phyloP scores from a whole-genome alignment of 306 rosid species.

The Fagus sylvatica region DNA sequence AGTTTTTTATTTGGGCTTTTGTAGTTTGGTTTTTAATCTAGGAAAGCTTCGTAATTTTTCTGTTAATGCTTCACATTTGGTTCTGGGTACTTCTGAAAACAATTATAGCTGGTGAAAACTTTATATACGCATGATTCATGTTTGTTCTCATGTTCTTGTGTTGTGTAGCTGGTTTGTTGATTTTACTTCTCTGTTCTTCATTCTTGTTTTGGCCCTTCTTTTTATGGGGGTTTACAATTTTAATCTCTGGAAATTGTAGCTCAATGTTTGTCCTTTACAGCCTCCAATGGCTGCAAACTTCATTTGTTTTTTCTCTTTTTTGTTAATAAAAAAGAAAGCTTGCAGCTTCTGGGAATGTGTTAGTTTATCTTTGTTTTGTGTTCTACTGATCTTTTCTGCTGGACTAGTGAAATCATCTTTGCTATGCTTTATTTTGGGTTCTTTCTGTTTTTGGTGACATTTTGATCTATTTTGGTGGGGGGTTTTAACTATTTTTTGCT shows the following conservation, averaged over 20 bases:
- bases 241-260: neutral
- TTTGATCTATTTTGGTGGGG: conserved; percentile 11
- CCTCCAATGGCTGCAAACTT: neutral
- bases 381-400: neutral
- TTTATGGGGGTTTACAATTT: neutral
- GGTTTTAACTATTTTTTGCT: conserved; percentile 13
- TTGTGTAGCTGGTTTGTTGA: neutral
- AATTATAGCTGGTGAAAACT: neutral
- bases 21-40: neutral
- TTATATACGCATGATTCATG: neutral
- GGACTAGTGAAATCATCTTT: neutral
- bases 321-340: too few relatives aligned
- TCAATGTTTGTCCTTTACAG: conserved; percentile 9
- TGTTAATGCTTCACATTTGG: neutral
- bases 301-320: neutral
- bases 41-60: neutral
- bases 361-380: neutral
- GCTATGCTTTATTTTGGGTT: neutral
- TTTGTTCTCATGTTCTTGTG: neutral
- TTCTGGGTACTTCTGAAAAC: neutral
- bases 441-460: neutral
- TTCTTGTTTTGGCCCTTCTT: neutral
- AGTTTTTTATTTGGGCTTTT: neutral
- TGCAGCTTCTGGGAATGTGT: neutral
- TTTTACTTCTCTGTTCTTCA: conserved; percentile 15